A percentile compares a stretch with the other conserved stretches of the same genome.
phyloP scores from a whole-genome alignment of 2,329 filamentous ascomycete species.

The Aspergillus glaucus region DNA sequence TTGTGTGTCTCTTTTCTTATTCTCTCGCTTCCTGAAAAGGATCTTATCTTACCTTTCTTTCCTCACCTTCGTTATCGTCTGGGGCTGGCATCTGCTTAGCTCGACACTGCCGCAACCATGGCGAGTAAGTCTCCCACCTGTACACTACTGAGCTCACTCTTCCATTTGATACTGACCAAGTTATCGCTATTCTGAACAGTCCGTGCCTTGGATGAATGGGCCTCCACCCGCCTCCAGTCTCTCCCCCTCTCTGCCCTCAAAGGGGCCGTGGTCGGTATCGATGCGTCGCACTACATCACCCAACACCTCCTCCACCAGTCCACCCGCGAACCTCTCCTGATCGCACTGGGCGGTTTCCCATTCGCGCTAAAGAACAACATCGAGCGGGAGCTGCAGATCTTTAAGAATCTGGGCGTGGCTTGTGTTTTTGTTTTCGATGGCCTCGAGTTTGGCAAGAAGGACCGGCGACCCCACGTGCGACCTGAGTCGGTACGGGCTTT shows the following conservation, averaged over 20 bases:
- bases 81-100: slow-evolving; percentile 19
- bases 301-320: slow-evolving; percentile 65
- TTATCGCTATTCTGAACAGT: slow-evolving; percentile 24
- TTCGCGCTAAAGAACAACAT: slow-evolving; percentile 70
- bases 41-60: not conserved
- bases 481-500: slow-evolving; percentile 63
- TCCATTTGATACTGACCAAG: slow-evolving; percentile 1
- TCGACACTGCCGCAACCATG: slow-evolving; percentile 20
- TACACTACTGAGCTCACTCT: slow-evolving; percentile 6
- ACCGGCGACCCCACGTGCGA: slow-evolving; percentile 55
- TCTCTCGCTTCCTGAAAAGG: not conserved
- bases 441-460: slow-evolving; percentile 69
- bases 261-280: slow-evolving; percentile 71
- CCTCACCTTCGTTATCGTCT: slow-evolving; percentile 4
- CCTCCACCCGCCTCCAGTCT: slow-evolving; percentile 47
- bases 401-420: slow-evolving; percentile 63
- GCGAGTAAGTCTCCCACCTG: slow-evolving; percentile 26
- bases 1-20: not conserved
- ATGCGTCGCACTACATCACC: slow-evolving; percentile 83
- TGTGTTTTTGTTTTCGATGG: slow-evolving; percentile 91
- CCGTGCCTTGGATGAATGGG: slow-evolving; percentile 53
- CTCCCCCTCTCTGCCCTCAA: slow-evolving; percentile 65
- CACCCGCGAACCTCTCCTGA: slow-evolving; percentile 78
- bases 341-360: slow-evolving; percentile 82
- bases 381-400: slow-evolving; percentile 66